Evolutionary conservation across 768 basidiomycete species (phyloP).

Genomic region (Strobilomyces confusus): DNA sequence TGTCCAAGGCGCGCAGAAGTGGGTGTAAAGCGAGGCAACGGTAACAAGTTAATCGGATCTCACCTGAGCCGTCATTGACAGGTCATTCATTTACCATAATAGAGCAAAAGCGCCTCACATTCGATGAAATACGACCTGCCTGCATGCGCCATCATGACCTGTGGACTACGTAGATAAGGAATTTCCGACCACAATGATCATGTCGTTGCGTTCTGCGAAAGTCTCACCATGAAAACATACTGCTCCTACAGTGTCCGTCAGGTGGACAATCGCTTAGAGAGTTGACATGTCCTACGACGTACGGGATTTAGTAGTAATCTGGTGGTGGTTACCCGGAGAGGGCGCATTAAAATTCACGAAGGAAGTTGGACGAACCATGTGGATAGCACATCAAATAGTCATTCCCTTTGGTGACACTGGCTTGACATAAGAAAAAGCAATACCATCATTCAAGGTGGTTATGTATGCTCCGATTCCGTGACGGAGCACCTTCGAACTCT

Average conservation of each 20-base stretch:
- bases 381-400: background rate
- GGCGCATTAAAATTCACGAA: background rate
- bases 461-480: too few relatives aligned
- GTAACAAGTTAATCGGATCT: slow-evolving; percentile 13
- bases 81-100: slow-evolving; percentile 8
- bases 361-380: background rate
- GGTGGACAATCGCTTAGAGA: background rate
- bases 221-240: background rate
- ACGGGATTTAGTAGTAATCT: background rate
- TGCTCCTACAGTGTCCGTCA: background rate
- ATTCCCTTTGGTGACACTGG: background rate
- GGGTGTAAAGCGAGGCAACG: background rate
- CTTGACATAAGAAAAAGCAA: background rate
- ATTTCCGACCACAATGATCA: background rate
- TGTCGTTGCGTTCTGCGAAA: slow-evolving; percentile 4
- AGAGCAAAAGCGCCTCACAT: background rate
- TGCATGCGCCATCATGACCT: background rate
- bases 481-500: too few relatives aligned
- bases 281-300: background rate
- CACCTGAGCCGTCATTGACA: background rate
- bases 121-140: background rate
- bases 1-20: background rate
- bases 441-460: too few relatives aligned
- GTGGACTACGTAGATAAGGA: slow-evolving; percentile 7
- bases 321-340: background rate